Evolutionary conservation across 176 grass and related monocot species (phyloP), one percentile per base, ranked within the genome.

Genomic region (Hordeum marinum): DNA sequence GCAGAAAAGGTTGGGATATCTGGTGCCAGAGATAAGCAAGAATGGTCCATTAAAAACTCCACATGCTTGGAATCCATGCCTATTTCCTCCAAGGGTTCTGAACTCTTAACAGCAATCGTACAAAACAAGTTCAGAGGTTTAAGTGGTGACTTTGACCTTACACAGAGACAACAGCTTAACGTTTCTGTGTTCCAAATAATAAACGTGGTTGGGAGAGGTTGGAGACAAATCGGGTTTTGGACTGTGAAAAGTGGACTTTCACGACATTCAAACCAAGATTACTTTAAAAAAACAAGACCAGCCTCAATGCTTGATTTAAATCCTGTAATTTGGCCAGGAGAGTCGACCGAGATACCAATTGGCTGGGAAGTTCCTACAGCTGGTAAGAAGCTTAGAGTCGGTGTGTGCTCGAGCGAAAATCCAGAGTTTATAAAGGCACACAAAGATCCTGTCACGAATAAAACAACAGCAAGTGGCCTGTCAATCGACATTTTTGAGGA

Each of bases 241-340:
- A 92, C 15, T 25, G 21, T 11, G 32, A 9, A 67, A 67, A 18
- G 65, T 26, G 84, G 89, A 29, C 42, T 94, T 45, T 75, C 74
- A 24, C 8, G 35, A 12, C 1, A 73, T 6, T 17, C 84, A 70
- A 48, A 69, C 67, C 23, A 61, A n/a, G 60, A 13, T 5, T n/a
- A 35, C 21, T 82, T 62, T 0, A 17, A 50, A 43, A 50, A 9
- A 12, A 69, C 40, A 70, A n/a, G 63, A 26, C 4, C 48, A 46
- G 18, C 21, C 1, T 82, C 31, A 18, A 36, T 4, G 64, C 9
- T 0, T 11, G 35, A 85, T 73, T 23, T 92, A 9, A 79, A 77
- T 4, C 11, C 14, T 9, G 39, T 90, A 9, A 26, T 88, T 37
- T 95, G 85, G 87, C 93, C 93, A 8, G 87, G 93, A 9, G 88